Evolutionary conservation across 768 basidiomycete genomes (phyloP).

Genomic region (Rubroboletus satanas): DNA sequence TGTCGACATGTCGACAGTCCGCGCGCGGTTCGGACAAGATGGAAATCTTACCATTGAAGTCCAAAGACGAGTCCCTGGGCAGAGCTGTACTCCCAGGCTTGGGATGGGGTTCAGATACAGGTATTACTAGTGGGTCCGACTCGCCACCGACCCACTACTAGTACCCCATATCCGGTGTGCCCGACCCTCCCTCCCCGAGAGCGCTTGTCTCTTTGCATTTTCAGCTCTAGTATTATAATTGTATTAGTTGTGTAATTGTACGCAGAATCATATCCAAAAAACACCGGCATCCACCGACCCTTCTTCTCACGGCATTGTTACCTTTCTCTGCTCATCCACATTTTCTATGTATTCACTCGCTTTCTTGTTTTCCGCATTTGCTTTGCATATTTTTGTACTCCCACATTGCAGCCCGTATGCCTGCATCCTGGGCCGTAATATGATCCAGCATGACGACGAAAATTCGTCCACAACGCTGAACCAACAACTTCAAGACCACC

Average conservation of each 20-base stretch:
- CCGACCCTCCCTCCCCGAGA: background rate
- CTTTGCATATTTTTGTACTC: slow-evolving; percentile 10
- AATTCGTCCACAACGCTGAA: background rate
- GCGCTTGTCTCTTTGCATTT: slow-evolving; percentile 4
- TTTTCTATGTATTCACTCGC: slow-evolving; percentile 12
- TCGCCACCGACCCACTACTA: background rate
- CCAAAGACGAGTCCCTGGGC: slow-evolving; percentile 27
- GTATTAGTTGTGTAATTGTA: slow-evolving; percentile 28
- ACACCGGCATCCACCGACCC: background rate
- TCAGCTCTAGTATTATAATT: slow-evolving; percentile 16
- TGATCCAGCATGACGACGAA: slow-evolving; percentile 1
- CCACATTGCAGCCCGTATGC: background rate
- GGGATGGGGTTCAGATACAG: slow-evolving; percentile 32
- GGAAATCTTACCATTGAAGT: slow-evolving; percentile 49
- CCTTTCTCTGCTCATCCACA: background rate
- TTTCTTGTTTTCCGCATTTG: background rate
- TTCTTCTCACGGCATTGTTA: slow-evolving; percentile 7
- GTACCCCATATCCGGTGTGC: slow-evolving; percentile 2
- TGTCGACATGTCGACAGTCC: slow-evolving; percentile 50
- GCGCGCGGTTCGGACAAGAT: slow-evolving; percentile 45
- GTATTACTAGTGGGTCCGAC: slow-evolving; percentile 16
- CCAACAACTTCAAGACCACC: slow-evolving; percentile 5
- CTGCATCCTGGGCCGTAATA: background rate
- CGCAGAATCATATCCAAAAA: slow-evolving; percentile 16
- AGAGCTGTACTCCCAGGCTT: slow-evolving; percentile 20